phyloP scores from a whole-genome alignment of 202 grass and related monocot species.

The Digitaria exilis region DNA sequence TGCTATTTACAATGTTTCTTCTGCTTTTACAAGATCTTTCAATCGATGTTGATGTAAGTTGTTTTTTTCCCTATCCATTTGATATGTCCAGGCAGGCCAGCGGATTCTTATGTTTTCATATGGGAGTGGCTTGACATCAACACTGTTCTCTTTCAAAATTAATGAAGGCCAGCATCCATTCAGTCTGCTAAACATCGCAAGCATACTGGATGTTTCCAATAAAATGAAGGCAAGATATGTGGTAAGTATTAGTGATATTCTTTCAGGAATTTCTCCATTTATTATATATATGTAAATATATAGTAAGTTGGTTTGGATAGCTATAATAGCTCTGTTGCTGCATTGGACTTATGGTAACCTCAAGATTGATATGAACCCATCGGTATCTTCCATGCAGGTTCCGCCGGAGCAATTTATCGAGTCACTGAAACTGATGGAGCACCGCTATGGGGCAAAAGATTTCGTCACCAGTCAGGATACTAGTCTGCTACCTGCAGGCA shows the following conservation, averaged over 20 bases:
- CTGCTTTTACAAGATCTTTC: not conserved
- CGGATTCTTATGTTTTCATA: slow-evolving; percentile 98
- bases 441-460: slow-evolving; percentile 88
- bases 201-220: slow-evolving; percentile 60
- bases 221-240: slow-evolving; percentile 78
- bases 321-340: not conserved
- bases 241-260: slow-evolving; percentile 42
- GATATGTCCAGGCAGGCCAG: slow-evolving; percentile 57
- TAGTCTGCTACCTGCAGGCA: slow-evolving; percentile 62
- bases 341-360: not conserved
- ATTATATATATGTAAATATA: not conserved
- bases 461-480: slow-evolving; percentile 87
- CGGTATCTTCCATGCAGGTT: slow-evolving; percentile 34
- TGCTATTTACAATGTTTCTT: slow-evolving; percentile 14
- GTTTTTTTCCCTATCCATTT: not conserved
- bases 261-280: not conserved
- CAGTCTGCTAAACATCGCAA: slow-evolving; percentile 65
- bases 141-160: slow-evolving; percentile 92
- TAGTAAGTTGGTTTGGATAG: not conserved
- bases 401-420: slow-evolving; percentile 73
- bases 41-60: not conserved
- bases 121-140: slow-evolving; percentile 89
- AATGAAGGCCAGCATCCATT: slow-evolving; percentile 76
- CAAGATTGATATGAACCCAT: not conserved
- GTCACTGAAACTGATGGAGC: slow-evolving; percentile 82